phyloP scores from a whole-genome alignment of 768 basidiomycete species.

The Rhodotorula babjevae region DNA sequence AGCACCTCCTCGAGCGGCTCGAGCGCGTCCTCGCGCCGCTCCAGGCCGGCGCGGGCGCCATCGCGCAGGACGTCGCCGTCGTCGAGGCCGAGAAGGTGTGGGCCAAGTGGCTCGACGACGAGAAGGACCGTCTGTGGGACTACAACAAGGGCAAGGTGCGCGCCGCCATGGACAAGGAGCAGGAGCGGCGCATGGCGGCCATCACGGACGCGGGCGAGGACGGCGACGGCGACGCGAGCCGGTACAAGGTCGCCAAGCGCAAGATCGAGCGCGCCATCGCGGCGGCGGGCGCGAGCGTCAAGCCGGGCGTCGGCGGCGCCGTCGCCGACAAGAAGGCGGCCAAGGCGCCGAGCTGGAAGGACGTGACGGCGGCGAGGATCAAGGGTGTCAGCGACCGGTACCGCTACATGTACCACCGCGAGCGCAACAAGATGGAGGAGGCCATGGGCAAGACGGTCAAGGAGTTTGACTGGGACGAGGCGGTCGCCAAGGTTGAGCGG shows the following conservation, averaged over 20 bases:
- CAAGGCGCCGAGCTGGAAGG: conserved; percentile 14
- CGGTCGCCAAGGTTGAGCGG: conserved; percentile 14
- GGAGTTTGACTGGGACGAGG: conserved; percentile 14
- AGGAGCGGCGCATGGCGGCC: conserved; percentile 10
- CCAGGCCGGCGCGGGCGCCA: neutral
- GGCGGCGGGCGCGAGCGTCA: conserved; percentile 5
- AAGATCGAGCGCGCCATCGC: conserved; percentile 29
- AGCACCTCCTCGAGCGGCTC: conserved; percentile 17
- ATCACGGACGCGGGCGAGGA: conserved; percentile 8
- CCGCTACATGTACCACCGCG: conserved; percentile 30
- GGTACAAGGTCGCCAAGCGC: conserved; percentile 18
- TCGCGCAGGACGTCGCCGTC: conserved; percentile 11
- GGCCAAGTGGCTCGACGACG: conserved; percentile 7
- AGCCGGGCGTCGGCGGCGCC: neutral
- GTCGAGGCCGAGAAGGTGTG: conserved; percentile 19
- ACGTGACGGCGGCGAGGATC: conserved; percentile 22
- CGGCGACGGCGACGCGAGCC: neutral
- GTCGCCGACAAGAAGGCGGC: neutral
- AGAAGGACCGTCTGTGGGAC: conserved; percentile 14
- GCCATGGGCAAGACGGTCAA: conserved; percentile 28
- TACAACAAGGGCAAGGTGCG: conserved; percentile 21
- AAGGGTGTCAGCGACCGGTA: conserved; percentile 31
- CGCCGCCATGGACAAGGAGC: conserved; percentile 26
- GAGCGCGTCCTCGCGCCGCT: conserved; percentile 18
- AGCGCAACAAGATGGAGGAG: conserved; percentile 32